phyloP scores from a whole-genome alignment of 129 eudicot species.

The Chrysanthemum lavandulifolium region DNA sequence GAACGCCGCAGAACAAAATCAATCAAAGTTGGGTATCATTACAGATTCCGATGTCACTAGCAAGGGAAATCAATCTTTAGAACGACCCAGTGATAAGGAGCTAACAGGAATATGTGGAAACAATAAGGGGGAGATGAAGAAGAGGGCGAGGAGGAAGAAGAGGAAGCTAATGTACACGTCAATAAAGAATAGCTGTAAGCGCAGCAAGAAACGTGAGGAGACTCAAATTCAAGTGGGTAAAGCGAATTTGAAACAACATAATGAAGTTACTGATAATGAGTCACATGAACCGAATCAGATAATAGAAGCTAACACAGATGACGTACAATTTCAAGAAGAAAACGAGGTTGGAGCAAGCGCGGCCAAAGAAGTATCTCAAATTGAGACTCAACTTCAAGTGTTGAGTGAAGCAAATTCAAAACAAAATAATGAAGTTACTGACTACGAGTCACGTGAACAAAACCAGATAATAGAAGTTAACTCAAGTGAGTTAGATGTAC shows the following conservation, averaged over 20 bases:
- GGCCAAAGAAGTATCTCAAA: too few species aligned
- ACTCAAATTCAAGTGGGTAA: slow-evolving; percentile 16
- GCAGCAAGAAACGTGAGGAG: slow-evolving; percentile 21
- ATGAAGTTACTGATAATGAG: slow-evolving; percentile 13
- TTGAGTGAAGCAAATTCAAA: slow-evolving; percentile 13
- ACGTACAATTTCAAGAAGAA: slow-evolving; percentile 14
- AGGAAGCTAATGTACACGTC: background rate
- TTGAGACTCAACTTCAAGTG: slow-evolving; percentile 5
- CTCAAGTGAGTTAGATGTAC: background rate
- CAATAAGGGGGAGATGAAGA: slow-evolving; percentile 19
- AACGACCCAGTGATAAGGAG: slow-evolving; percentile 9
- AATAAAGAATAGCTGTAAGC: slow-evolving; percentile 15
- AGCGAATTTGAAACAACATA: slow-evolving; percentile 19
- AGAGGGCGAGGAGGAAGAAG: slow-evolving; percentile 1
- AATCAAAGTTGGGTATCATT: background rate
- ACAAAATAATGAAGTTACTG: slow-evolving; percentile 18
- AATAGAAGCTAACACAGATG: background rate
- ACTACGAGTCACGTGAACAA: slow-evolving; percentile 5
- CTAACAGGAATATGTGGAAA: slow-evolving; percentile 14
- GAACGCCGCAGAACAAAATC: background rate
- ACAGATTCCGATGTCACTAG: background rate
- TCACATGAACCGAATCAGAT: slow-evolving; percentile 16
- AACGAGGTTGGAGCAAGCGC: background rate
- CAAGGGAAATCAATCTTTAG: slow-evolving; percentile 5
- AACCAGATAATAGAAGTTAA: slow-evolving; percentile 16